These are phyloP conservation scores for Acacia melanoxylon DNA, from an alignment of 306 rosid species.

Conservation along the genomic window DNA sequence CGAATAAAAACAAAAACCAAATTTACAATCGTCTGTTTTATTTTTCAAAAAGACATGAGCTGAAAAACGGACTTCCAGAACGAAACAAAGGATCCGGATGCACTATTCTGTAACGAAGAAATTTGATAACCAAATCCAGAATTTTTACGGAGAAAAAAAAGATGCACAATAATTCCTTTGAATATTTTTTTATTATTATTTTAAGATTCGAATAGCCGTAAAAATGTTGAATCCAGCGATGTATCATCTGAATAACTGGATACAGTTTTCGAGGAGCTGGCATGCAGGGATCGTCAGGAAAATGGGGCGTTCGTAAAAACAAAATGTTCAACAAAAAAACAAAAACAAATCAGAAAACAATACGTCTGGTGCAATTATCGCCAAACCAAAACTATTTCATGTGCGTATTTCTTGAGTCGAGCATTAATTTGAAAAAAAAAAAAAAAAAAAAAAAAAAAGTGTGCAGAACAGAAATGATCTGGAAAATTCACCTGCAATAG, in stretches of 20 bases:
- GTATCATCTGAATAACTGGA: not conserved
- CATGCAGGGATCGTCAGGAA: not conserved
- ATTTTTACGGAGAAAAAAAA: not conserved
- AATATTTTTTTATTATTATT: not conserved
- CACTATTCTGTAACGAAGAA: not conserved
- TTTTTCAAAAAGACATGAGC: not conserved
- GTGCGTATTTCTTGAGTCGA: not conserved
- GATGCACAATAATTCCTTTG: not conserved
- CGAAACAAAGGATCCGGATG: not conserved
- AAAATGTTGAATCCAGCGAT: not conserved
- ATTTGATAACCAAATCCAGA: not conserved
- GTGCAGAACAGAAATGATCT: not conserved
- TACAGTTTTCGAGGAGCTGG: not conserved
- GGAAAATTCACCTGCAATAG: not conserved
- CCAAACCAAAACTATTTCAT: not conserved
- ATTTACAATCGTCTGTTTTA: not conserved
- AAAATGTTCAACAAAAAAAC: not conserved
- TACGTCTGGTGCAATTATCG: not conserved
- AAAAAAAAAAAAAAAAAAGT: not conserved
- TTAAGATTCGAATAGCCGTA: not conserved
- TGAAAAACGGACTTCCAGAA: not conserved
- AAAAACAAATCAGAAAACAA: constrained; percentile 3
- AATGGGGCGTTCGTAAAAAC: not conserved
- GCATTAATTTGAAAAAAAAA: not conserved
- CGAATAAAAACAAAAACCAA: not conserved